Evolutionary conservation across 148 eudicot species (phyloP), one percentile per base, ranked within the genome.

Genomic region (Dysphania ambrosioides): DNA sequence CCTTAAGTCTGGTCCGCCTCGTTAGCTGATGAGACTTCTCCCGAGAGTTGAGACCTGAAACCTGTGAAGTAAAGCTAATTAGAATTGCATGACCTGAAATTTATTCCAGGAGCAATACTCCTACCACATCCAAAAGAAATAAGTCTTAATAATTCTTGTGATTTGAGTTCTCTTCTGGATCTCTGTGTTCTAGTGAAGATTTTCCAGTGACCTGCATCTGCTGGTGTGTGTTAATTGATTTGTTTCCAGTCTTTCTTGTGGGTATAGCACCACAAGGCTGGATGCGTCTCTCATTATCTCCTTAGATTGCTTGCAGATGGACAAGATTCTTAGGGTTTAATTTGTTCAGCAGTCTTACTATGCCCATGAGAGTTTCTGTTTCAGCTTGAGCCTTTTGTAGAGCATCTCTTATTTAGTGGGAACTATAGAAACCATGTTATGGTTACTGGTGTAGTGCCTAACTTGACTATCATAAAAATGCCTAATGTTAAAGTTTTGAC

Each of bases 81-180:
- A 41, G 12, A 71, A 56, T 8, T 29, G 75, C 74, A 75, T 24
- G 10, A 31, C 23, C 6, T 75, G 73, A 12, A n/a, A n/a, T n/a
- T n/a, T n/a, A n/a, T n/a, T n/a, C n/a, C n/a, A n/a, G n/a, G n/a
- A 75, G 70, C 7, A 59, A 66, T 70, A 61, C 82, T 79, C 74
- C 79, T 36, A 36, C 85, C 80, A 44, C 82, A 67, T 29, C 82
- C 85, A 53, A 82, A 82, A 21, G 82, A 79, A 27, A 30, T n/a
- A 75, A 56, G 53, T 82, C 85, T 66, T 71, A 77, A 59, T 74
- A 57, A 13, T 81, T 62, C 60, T 53, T 58, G 66, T 81, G 74
- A 19, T 41, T 72, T 0, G 79, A 32, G 82, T 82, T 75, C 0
- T 66, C 70, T 3, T 0, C 24, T 10, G 82, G 82, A 34, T 82